phyloP scores from a whole-genome alignment of 2,329 filamentous ascomycete species.

The Paraphaeosphaeria minitans region DNA sequence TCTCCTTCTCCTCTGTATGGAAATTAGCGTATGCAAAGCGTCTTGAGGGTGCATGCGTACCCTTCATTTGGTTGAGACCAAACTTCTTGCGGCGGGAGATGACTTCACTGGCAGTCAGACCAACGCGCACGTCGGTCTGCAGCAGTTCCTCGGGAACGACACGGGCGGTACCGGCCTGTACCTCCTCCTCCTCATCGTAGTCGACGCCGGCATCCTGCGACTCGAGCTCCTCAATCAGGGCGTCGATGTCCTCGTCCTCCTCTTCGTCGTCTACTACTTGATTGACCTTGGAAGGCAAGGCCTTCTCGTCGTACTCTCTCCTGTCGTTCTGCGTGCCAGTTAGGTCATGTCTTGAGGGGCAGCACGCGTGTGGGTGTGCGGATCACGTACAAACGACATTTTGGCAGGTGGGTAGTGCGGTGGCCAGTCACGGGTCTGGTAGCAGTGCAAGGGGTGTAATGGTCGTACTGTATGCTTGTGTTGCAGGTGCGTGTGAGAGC shows the following conservation, averaged over 20 bases:
- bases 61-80: slow-evolving; percentile 85
- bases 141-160: slow-evolving; percentile 75
- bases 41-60: slow-evolving; percentile 19
- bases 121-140: slow-evolving; percentile 73
- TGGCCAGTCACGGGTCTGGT: slow-evolving; percentile 23
- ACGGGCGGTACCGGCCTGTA: slow-evolving; percentile 60
- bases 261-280: slow-evolving; percentile 63
- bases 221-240: slow-evolving; percentile 85
- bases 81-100: slow-evolving; percentile 68
- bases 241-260: slow-evolving; percentile 83
- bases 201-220: slow-evolving; percentile 74
- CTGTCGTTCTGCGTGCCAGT: slow-evolving; percentile 33
- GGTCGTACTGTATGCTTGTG: background rate
- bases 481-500: background rate
- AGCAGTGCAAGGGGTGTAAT: slow-evolving; percentile 3
- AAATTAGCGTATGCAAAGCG: slow-evolving; percentile 18
- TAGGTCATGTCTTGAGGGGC: background rate
- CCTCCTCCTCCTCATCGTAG: slow-evolving; percentile 67
- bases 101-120: slow-evolving; percentile 76
- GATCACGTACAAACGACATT: slow-evolving; percentile 30
- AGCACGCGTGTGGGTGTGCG: background rate
- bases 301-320: slow-evolving; percentile 27
- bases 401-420: slow-evolving; percentile 33
- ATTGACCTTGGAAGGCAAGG: slow-evolving; percentile 22
- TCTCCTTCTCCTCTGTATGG: slow-evolving; percentile 76